Evolutionary conservation across 2,329 filamentous ascomycete species (phyloP).

Genomic region (Sarocladium strictum): DNA sequence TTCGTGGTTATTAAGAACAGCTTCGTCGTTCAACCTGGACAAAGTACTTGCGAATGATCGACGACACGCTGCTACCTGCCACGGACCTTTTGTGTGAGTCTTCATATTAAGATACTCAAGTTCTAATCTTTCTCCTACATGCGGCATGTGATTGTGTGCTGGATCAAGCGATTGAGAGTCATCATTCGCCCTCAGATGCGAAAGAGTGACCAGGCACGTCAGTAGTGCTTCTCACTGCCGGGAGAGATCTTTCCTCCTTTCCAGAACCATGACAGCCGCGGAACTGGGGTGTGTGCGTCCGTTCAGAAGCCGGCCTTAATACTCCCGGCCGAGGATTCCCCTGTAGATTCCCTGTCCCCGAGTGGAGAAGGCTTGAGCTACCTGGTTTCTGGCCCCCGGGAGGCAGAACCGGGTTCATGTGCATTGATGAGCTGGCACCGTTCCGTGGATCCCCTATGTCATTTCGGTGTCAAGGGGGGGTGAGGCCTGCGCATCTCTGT

Average conservation of each 20-base stretch:
- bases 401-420: background rate
- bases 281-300: background rate
- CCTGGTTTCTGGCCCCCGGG: slow-evolving; percentile 3
- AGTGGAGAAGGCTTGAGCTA: background rate
- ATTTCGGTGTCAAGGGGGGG: background rate
- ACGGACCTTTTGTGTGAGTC: no score
- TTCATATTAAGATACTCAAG: no score
- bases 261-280: background rate
- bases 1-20: background rate
- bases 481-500: background rate
- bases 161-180: no score
- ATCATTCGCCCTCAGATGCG: no score
- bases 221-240: no score
- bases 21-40: no score
- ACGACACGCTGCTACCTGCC: no score
- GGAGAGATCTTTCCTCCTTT: background rate
- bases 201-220: no score
- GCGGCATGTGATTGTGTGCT: no score
- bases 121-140: no score
- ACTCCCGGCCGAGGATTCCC: no score
- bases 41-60: no score
- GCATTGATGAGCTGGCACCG: background rate
- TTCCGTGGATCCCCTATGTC: background rate
- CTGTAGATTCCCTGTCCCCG: background rate
- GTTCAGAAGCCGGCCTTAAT: background rate